phyloP scores from a whole-genome alignment of 106 monocot genomes.

The Platanthera guangdongensis region DNA sequence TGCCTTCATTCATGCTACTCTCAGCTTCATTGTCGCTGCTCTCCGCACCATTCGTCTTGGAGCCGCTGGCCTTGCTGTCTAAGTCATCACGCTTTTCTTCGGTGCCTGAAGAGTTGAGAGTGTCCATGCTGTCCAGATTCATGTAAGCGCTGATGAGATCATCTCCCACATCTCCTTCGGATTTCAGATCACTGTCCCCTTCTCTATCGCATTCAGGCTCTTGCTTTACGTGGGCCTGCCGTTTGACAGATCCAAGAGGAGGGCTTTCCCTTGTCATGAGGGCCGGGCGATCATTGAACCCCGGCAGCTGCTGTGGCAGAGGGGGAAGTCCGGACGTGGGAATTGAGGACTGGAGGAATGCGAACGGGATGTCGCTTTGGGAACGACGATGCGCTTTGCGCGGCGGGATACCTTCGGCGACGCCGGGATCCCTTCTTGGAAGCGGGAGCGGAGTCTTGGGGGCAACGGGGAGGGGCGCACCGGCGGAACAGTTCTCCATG shows the following conservation, averaged over 20 bases:
- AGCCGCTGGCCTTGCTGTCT: constrained; percentile 47
- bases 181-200: constrained; percentile 19
- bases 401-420: constrained; percentile 23
- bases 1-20: constrained; percentile 55
- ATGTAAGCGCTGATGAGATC: constrained; percentile 75
- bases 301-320: constrained; percentile 11
- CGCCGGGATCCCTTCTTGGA: neutral
- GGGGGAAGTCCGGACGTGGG: constrained; percentile 9
- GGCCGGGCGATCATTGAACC: neutral
- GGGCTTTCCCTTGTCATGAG: neutral
- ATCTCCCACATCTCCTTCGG: constrained; percentile 34
- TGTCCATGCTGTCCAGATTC: constrained; percentile 68
- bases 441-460: neutral
- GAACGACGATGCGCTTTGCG: constrained; percentile 49
- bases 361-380: constrained; percentile 51
- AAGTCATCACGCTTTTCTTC: constrained; percentile 49
- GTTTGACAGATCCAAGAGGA: neutral
- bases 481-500: constrained; percentile 5
- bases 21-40: constrained; percentile 84
- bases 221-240: constrained; percentile 34
- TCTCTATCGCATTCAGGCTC: constrained; percentile 42
- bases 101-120: constrained; percentile 64
- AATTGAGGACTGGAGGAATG: constrained; percentile 15
- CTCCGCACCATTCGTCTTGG: constrained; percentile 43
- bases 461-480: neutral